Evolutionary conservation across 2,329 filamentous ascomycete species (phyloP), one percentile per base, ranked within the genome.

Genomic region (Neonectria punicea): DNA sequence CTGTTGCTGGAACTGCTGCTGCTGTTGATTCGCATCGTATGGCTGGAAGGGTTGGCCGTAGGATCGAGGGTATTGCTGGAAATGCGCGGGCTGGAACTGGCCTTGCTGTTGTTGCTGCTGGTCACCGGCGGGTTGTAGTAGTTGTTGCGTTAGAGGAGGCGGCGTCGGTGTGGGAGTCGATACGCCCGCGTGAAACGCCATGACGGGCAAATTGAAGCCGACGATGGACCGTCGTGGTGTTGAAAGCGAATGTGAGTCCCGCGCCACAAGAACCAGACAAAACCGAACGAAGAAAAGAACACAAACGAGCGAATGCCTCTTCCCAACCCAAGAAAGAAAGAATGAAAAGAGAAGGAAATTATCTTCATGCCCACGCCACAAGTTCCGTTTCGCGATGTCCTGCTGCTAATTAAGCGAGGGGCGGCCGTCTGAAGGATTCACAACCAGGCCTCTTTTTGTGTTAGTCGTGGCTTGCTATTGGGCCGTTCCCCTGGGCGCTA

Each of bases 11-110:
- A 39, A 65, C 25, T 72, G 70, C 30, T 53, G 39, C 22, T 36
- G 41, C 14, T 36, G 36, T 14, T 55, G 30, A 36, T 58, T 54
- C 51, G 51, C 49, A 46, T 71, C 11, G 60, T 73, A 77, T 14
- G 72, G 61, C 54, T 67, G 67, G 55, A 72, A 74, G 9, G 70
- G 65, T 8, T 73, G 73, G 4, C 73, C 74, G 47, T 76, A 76
- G n/a, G 70, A 58, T 22, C 61, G 63, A 53, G 74, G 73, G 25
- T 68, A 61, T 20, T 67, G 67, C 47, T 61, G 62, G 50, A 67
- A 70, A 62, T 63, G 47, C 32, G 46, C 58, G 36, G 58, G 30
- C n/a, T 59, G 59, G 18, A 67, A 69, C 36, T 71, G 66, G 54
- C 72, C 68, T 20, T 65, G 63, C 39, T 61, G 67, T 34, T 61